Base-by-base conservation (phyloP, 78 protist species). In the Salpingoeca rosetta region DNA sequence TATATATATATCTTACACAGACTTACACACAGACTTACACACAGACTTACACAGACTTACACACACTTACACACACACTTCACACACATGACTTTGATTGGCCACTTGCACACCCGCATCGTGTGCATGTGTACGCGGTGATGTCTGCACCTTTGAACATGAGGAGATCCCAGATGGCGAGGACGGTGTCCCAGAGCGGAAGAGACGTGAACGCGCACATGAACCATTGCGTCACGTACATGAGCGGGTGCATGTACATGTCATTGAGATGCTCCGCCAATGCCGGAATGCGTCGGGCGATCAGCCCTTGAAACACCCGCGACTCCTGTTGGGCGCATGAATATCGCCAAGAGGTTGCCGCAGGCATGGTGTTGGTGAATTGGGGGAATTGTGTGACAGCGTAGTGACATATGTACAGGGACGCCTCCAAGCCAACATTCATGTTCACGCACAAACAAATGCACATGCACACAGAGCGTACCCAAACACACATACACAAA, bases 171-270 rank as follows among this genome's bases (percentile, higher is more conserved):
- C 81, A 77, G 2, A 77, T 77, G 45, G 56, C 44, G 22, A 77
- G 51, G 3, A 77, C 81, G 2, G 81, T 77, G 81, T 77, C 81
- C 81, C 81, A 77, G 44, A 27, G 36, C 24, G 81, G 81, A 3
- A 77, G 2, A 36, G 81, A 77, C 36, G 81, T 77, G 35, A 77
- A 77, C 56, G 24, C 27, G 51, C 81, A 77, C 81, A 77, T 77
- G 51, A 77, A 77, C 82, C 82, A 79, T 31, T 3, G 82, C 57
- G 65, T 43, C n/a, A 43, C 65, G 57, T 79, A 79, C 82, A 79
- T 43, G 39, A 79, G 57, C 65, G 56, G 82, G 44, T 79, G 82
- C 28, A 79, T 17, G 17, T 65, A 51, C 10, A 43, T 1, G 3
- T 65, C 75, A 3, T 3, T 65, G n/a, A 25, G 24, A 3, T 3